A percentile compares a stretch with the other conserved stretches of the same genome.
These are phyloP conservation scores for Cyberlindnera sargentensis DNA, from an alignment of 805 yeast genomes.

Conservation along the genomic window DNA sequence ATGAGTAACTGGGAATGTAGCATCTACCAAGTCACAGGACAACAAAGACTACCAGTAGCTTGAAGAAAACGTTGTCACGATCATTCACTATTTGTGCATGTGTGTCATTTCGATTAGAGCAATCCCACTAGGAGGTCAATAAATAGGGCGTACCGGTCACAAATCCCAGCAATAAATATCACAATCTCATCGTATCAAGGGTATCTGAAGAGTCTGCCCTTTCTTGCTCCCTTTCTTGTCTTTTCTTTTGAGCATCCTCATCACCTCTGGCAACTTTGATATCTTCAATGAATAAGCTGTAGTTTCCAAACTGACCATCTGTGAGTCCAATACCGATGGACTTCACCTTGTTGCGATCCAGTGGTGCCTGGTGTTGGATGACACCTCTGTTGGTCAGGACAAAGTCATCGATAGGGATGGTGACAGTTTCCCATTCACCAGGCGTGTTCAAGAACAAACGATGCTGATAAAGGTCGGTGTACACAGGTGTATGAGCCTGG, in stretches of 20 bases:
- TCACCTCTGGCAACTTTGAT: constrained; percentile 60
- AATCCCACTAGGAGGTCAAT: neutral
- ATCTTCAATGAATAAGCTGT: constrained; percentile 60
- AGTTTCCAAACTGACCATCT: constrained; percentile 76
- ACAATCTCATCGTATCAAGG: constrained; percentile 8
- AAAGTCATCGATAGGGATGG: constrained; percentile 70
- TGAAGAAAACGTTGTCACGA: too few species aligned
- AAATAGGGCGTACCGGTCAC: neutral
- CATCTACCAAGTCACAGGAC: too few species aligned
- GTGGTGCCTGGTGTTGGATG: constrained; percentile 45
- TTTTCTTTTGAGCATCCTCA: constrained; percentile 15
- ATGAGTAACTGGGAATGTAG: too few species aligned
- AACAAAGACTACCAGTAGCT: too few species aligned
- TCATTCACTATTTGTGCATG: too few species aligned
- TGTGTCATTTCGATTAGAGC: too few species aligned
- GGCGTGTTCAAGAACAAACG: constrained; percentile 64
- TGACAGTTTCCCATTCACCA: constrained; percentile 79
- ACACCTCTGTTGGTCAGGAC: constrained; percentile 82
- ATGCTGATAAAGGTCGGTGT: constrained; percentile 79
- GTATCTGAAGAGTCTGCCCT: constrained; percentile 8
- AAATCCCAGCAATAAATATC: neutral
- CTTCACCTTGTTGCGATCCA: constrained; percentile 59
- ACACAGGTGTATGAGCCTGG: constrained; percentile 73
- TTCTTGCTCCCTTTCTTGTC: constrained; percentile 8
- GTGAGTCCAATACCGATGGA: constrained; percentile 74